phyloP scores from a whole-genome alignment of 768 basidiomycete species.

The Leccinum disarticulatum region DNA sequence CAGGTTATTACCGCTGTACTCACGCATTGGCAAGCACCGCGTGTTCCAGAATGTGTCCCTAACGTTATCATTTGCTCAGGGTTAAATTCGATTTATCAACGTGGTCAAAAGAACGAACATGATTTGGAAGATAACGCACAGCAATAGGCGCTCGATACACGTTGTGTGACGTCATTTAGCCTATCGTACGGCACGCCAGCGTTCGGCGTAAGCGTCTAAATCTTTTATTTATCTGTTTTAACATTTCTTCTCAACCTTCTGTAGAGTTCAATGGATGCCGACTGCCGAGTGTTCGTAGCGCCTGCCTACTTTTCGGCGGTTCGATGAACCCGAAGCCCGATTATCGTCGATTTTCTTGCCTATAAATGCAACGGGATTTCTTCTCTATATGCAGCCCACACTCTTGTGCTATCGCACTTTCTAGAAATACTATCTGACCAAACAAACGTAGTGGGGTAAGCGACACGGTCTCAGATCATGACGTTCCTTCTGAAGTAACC shows the following conservation, averaged over 20 bases:
- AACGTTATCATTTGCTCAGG: constrained; percentile 4
- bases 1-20: not conserved
- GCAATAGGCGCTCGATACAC: not conserved
- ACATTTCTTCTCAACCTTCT: not conserved
- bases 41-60: not conserved
- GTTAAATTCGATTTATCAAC: not conserved
- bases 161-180: not conserved
- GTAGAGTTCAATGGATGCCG: not conserved
- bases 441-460: constrained; percentile 12
- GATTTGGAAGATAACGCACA: not conserved
- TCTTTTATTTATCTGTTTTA: not conserved
- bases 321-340: not conserved
- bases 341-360: not conserved
- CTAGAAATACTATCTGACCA: not conserved
- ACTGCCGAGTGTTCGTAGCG: not conserved
- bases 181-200: not conserved
- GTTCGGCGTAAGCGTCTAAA: not conserved
- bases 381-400: not conserved
- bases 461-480: not conserved
- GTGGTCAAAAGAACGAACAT: not conserved
- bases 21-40: not conserved
- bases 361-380: not conserved
- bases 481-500: not conserved
- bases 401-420: not conserved
- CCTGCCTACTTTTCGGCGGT: not conserved